These are phyloP conservation scores for Lactifluus volemus DNA, from an alignment of 768 basidiomycete genomes.

Conservation along the genomic window DNA sequence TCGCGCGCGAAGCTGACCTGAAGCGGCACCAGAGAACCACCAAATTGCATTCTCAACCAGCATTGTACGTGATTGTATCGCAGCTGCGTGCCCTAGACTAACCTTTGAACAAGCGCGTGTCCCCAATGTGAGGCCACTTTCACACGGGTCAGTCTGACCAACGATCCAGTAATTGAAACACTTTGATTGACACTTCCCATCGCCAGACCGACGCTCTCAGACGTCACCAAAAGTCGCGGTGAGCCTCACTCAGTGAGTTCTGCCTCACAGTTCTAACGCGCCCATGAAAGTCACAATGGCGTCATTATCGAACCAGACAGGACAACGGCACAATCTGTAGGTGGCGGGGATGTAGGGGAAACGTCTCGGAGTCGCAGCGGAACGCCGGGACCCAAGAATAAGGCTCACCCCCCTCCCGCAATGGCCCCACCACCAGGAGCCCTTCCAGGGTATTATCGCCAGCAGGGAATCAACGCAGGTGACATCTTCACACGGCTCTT, in stretches of 20 bases:
- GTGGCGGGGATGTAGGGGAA: slow-evolving; percentile 23
- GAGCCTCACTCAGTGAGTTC: slow-evolving; percentile 20
- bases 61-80: slow-evolving; percentile 43
- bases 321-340: slow-evolving; percentile 22
- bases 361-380: slow-evolving; percentile 43
- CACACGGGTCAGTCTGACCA: slow-evolving; percentile 49
- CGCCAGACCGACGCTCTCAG: slow-evolving; percentile 70
- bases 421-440: slow-evolving; percentile 31
- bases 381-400: slow-evolving; percentile 37
- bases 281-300: slow-evolving; percentile 49
- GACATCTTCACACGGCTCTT: slow-evolving; percentile 16
- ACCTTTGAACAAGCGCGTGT: slow-evolving; percentile 42
- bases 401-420: slow-evolving; percentile 23
- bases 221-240: slow-evolving; percentile 76
- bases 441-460: slow-evolving; percentile 56
- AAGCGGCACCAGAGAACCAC: slow-evolving; percentile 78
- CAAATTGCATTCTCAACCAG: slow-evolving; percentile 64
- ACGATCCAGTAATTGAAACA: background rate
- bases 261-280: slow-evolving; percentile 2
- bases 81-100: slow-evolving; percentile 19
- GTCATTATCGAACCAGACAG: slow-evolving; percentile 47
- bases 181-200: background rate
- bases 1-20: slow-evolving; percentile 74
- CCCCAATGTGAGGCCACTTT: slow-evolving; percentile 77
- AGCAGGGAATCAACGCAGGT: slow-evolving; percentile 47